Conservation (phyloP, 2,329 filamentous ascomycete genomes). For the Hysterium pulicare region DNA sequence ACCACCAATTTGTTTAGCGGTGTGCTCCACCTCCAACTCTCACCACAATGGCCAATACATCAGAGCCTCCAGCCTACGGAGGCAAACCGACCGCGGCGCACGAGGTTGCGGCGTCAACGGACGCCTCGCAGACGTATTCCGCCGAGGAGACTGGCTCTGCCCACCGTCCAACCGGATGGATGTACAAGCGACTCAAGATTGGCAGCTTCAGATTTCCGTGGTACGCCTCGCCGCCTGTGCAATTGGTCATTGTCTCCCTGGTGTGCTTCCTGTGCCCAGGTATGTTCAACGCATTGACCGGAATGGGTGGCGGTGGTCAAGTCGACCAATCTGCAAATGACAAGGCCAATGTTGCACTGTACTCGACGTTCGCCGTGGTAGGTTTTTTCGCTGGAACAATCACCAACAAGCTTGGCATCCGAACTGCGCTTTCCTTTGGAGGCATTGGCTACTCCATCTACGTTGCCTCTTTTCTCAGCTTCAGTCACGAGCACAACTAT, state of each 20-base stretch:
- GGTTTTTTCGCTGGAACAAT: slow-evolving; percentile 67
- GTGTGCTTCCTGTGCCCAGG: slow-evolving; percentile 55
- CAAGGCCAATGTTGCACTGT: slow-evolving; percentile 67
- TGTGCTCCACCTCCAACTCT: neutral
- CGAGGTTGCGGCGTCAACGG: slow-evolving; percentile 22
- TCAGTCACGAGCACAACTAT: slow-evolving; percentile 63
- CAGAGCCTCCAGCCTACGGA: slow-evolving; percentile 3
- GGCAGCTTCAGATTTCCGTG: slow-evolving; percentile 43
- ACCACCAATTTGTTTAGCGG: neutral
- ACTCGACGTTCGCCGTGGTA: slow-evolving; percentile 66
- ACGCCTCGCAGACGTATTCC: slow-evolving; percentile 22
- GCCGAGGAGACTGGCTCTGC: slow-evolving; percentile 26
- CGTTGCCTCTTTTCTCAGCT: slow-evolving; percentile 66
- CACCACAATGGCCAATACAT: neutral
- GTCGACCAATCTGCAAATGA: slow-evolving; percentile 55
- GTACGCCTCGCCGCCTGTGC: slow-evolving; percentile 49
- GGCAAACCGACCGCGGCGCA: slow-evolving; percentile 18
- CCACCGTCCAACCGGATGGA: slow-evolving; percentile 45
- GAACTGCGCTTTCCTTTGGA: slow-evolving; percentile 65
- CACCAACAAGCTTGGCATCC: slow-evolving; percentile 72
- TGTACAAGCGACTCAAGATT: slow-evolving; percentile 43
- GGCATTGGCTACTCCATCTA: slow-evolving; percentile 77
- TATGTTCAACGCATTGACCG: slow-evolving; percentile 53
- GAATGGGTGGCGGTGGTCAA: slow-evolving; percentile 51
- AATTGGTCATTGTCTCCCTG: slow-evolving; percentile 49